Base-by-base conservation (phyloP, 306 rosid species). In the Abrus precatorius region DNA sequence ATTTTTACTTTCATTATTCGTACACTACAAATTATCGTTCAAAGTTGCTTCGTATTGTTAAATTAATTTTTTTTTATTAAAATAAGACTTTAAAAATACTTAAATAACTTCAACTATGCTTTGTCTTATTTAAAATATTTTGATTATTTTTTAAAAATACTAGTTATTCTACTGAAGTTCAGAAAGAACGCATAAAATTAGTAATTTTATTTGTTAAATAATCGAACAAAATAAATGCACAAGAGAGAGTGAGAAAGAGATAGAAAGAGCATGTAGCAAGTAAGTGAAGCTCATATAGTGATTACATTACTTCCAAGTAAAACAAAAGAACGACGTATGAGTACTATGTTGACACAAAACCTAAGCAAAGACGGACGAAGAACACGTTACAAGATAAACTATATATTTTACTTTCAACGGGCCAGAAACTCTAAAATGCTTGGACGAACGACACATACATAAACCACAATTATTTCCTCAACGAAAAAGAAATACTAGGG, bases 291-390 rank as follows among this genome's bases (percentile, higher is more conserved):
- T 45, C 40, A 45, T 27, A 65, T 52, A 63, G 50, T 75, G 59
- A 75, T 45, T 30, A 60, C 69, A 29, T 74, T 61, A 72, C 66
- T 50, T 50, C 9, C 45, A 61, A 36, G 62, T 64, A 6, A 1
- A 65, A 76, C 3, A 55, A 3, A 65, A 33, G 62, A 81, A 55
- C 66, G 34, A 74, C 47, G 36, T 29, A 65, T 69, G 63, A 76
- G 53, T 76, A 5, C 62, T 44, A 76, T 54, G 66, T 32, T 32
- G 69, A 49, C 50, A 50, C 28, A 55, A 75, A 66, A 75, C 14
- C 81, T 34, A 81, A 61, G 33, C 45, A 28, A 40, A 68, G 38
- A 82, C 75, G 11, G 20, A 38, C 44, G 41, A 28, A 74, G 8
- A n/a, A 43, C 45, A 68, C 81, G 1, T 13, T 13, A 20, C 64